A percentile compares a stretch with the other conserved stretches of the same genome.
Conservation (phyloP, 306 rosid genomes). For the Prunus padus region DNA sequence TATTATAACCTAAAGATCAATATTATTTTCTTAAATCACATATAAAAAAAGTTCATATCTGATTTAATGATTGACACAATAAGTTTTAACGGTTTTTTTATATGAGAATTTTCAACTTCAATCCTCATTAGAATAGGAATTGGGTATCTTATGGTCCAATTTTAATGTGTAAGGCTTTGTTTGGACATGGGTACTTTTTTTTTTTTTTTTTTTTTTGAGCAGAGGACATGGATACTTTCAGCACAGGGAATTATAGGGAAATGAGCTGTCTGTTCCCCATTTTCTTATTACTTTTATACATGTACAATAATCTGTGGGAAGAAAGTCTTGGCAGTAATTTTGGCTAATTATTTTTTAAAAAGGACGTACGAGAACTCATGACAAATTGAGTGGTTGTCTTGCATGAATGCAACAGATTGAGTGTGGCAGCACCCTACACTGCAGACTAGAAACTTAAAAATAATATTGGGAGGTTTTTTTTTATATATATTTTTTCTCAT, state of each 20-base stretch:
- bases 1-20: neutral
- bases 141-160: slow-evolving; percentile 4
- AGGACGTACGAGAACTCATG: slow-evolving; percentile 26
- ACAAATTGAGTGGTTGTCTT: slow-evolving; percentile 67
- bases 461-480: no score
- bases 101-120: neutral
- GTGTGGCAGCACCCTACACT: slow-evolving; percentile 53
- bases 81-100: neutral
- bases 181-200: slow-evolving; percentile 18
- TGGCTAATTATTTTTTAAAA: slow-evolving; percentile 18
- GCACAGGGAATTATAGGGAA: slow-evolving; percentile 21
- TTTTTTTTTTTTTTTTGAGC: no score
- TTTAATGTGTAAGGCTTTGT: neutral
- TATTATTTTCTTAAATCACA: neutral
- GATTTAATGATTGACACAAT: neutral
- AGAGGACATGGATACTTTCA: slow-evolving; percentile 8
- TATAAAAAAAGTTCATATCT: neutral
- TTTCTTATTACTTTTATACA: slow-evolving; percentile 8
- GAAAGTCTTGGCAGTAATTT: slow-evolving; percentile 33
- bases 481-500: slow-evolving; percentile 41
- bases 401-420: slow-evolving; percentile 65
- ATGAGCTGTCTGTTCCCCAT: slow-evolving; percentile 33
- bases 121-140: neutral
- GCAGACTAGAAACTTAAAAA: slow-evolving; percentile 21
- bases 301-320: slow-evolving; percentile 27